Evolutionary conservation across 345 rosid species (phyloP).

Genomic region (Rubroshorea leprosula): DNA sequence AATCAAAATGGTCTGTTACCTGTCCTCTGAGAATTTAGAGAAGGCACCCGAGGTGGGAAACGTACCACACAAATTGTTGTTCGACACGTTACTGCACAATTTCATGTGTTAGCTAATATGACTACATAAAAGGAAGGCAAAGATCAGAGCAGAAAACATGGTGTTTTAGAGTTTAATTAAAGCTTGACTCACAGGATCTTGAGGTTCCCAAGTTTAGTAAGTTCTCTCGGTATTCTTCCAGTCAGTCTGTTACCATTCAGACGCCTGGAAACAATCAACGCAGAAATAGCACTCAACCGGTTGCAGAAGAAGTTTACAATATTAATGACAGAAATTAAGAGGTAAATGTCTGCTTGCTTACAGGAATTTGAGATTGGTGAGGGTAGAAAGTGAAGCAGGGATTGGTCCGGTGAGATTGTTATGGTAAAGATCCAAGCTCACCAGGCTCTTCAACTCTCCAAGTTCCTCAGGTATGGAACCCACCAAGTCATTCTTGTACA

Average conservation of each 20-base stretch:
- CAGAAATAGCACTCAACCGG: not conserved
- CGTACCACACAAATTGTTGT: conserved; percentile 68
- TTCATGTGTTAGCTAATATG: not conserved
- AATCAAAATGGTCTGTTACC: no score
- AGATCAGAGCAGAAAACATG: not conserved
- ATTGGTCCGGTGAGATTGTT: conserved; percentile 57
- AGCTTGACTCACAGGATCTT: conserved; percentile 55
- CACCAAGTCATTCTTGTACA: conserved; percentile 50
- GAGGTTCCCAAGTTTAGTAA: conserved; percentile 47
- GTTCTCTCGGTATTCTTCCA: conserved; percentile 64
- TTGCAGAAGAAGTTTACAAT: not conserved
- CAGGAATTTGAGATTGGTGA: conserved; percentile 61
- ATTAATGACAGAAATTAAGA: not conserved
- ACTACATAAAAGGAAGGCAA: no score
- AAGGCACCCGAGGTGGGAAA: conserved; percentile 60
- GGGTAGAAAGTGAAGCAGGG: conserved; percentile 56
- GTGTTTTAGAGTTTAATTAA: not conserved
- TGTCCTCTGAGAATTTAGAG: conserved; percentile 57
- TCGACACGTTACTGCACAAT: conserved; percentile 50
- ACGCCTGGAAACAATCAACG: conserved; percentile 40
- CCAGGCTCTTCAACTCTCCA: conserved; percentile 50
- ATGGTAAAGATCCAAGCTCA: conserved; percentile 65
- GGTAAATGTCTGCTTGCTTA: conserved; percentile 15
- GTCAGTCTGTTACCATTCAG: conserved; percentile 55
- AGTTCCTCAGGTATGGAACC: conserved; percentile 59